Evolutionary conservation across 192 early-diverging fungal species (phyloP).

Genomic region (Thamnidium elegans): DNA sequence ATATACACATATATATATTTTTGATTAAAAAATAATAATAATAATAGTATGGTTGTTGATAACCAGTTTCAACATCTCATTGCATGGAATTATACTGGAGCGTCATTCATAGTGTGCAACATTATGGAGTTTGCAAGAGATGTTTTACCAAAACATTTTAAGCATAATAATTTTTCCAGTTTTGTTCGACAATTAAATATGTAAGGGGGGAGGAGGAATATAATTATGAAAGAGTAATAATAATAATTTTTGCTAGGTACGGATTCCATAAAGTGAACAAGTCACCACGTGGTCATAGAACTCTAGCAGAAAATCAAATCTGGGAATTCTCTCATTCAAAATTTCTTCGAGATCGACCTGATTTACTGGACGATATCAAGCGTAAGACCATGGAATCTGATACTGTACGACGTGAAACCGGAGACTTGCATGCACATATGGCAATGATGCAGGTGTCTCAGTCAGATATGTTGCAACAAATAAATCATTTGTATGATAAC

Average conservation of each 20-base stretch:
- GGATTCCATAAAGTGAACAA: conserved; percentile 94
- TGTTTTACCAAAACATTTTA: conserved; percentile 90
- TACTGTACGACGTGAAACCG: conserved; percentile 66
- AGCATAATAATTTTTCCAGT: conserved; percentile 89
- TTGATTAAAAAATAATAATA: too few species aligned
- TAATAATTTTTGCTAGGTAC: conserved; percentile 43
- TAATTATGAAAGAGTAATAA: neutral
- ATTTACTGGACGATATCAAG: conserved; percentile 88
- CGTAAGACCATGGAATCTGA: conserved; percentile 88
- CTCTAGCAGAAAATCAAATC: conserved; percentile 88
- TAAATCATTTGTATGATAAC: conserved; percentile 70
- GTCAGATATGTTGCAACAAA: conserved; percentile 70
- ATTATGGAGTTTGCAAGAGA: conserved; percentile 87
- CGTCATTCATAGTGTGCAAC: conserved; percentile 88
- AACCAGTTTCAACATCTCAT: conserved; percentile 84
- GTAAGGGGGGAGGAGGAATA: conserved; percentile 50
- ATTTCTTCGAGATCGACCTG: conserved; percentile 72
- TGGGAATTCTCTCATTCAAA: conserved; percentile 90
- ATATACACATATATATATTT: neutral
- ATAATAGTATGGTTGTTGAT: conserved; percentile 76
- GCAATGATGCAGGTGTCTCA: conserved; percentile 78
- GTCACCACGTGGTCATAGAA: conserved; percentile 79
- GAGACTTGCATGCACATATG: conserved; percentile 76
- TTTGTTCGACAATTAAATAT: conserved; percentile 88
- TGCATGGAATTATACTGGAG: conserved; percentile 84